A percentile compares a stretch with the other conserved stretches of the same genome.
phyloP scores from a whole-genome alignment of 768 basidiomycete genomes.

The Boletus tylopilopsis region DNA sequence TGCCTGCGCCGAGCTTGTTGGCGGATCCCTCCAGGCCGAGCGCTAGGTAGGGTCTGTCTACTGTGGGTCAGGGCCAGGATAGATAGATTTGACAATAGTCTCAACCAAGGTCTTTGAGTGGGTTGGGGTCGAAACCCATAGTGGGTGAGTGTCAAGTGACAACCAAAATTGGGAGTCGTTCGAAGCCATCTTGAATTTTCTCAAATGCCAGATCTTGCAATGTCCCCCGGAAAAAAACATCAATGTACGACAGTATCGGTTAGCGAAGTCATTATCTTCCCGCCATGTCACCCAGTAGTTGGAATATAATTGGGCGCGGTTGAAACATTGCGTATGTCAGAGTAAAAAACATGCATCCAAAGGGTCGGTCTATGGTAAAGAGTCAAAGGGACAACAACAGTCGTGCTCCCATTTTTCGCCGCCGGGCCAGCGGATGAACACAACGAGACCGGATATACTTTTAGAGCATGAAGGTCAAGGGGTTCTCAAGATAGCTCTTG shows the following conservation, averaged over 20 bases:
- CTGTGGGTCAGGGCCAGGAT: constrained; percentile 7
- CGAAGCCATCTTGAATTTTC: background rate
- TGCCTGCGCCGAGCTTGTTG: constrained; percentile 94
- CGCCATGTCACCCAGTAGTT: background rate
- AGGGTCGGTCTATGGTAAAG: constrained; percentile 24
- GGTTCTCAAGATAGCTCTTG: constrained; percentile 96
- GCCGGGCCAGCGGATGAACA: background rate
- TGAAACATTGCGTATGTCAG: background rate
- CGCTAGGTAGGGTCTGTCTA: constrained; percentile 74
- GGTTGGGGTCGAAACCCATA: constrained; percentile 12
- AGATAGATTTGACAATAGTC: constrained; percentile 13
- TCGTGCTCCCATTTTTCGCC: background rate
- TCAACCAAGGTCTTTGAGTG: constrained; percentile 35
- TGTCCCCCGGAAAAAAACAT: no score
- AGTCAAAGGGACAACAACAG: constrained; percentile 5
- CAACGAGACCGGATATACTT: constrained; percentile 1
- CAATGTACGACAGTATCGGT: background rate
- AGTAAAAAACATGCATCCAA: constrained; percentile 15
- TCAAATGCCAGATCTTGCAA: no score
- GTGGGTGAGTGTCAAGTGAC: no score
- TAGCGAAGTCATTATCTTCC: background rate
- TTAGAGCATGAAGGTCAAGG: constrained; percentile 94
- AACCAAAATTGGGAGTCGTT: no score
- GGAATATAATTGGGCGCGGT: constrained; percentile 6
- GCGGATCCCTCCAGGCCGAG: constrained; percentile 97